Base-by-base conservation (phyloP, 257 asterid genomes). In the Marsdenia floribunda region DNA sequence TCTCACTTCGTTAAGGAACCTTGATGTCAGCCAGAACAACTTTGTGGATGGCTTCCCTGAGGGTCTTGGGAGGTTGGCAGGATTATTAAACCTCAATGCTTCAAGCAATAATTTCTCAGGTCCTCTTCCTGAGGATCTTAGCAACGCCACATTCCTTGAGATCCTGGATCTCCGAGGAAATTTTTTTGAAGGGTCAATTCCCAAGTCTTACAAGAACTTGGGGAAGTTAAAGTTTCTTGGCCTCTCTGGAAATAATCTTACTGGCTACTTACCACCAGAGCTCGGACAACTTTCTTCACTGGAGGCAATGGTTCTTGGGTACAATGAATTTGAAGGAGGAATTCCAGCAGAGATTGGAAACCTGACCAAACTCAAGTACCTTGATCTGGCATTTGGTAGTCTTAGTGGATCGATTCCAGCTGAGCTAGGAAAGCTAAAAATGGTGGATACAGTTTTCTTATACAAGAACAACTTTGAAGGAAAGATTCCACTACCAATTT, bases 81-180 rank as follows among this genome's bases (percentile, higher is more conserved):
- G 85, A 7, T 67, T 92, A 59, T 26, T 52, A 12, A 67, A 75
- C 10, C 33, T 92, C 67, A 91, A 91, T 68, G 93, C 90, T 49
- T 90, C 97, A 0, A 89, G 96, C 71, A 91, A 91, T 77, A 90
- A 87, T 80, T 90, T 90, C 74, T 83, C 91, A 0, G 95, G 97
- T 24, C 47, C 63, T 60, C 84, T 91, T 61, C 95, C 96, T 4
- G 92, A 82, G 35, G 90, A 87, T 79, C 79, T 92, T 22, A 88
- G 84, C 4, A 86, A 90, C 57, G 87, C 88, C 0, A 80, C 84
- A 46, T 37, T 54, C 40, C 90, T 92, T 0, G 95, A 88, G 81
- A 86, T 75, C 73, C 79, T 91, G 38, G 97, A 91, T 83, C 83
- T 91, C n/a, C 73, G 96, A 38, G 97, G 97, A 67, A 91, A 91